Evolutionary conservation across 1,139 yeast species (phyloP), one percentile per base, ranked within the genome.

Genomic region (Yamadazyma blattariae): DNA sequence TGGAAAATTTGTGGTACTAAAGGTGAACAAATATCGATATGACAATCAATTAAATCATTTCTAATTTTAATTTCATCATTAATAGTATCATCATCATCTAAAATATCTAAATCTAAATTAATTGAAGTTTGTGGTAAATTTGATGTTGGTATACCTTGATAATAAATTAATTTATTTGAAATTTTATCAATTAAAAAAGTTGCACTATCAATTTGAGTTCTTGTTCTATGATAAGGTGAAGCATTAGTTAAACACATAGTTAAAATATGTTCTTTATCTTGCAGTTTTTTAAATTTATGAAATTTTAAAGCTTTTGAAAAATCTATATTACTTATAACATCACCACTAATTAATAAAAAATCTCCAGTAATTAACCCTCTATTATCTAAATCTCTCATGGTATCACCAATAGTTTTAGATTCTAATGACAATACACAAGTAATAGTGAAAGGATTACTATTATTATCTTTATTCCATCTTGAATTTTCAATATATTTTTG

Each of bases 1-100:
- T 88, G 95, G 63, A 90, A 92, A 41, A 92, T 80, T 18, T 95
- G 95, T 1, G 97, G 97, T 20, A 94, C 96, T 48, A 84, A 90
- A 2, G 95, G 90, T 7, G 97, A 73, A 59, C 99, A 92, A 41
- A 92, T 88, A 62, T 92, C 98, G 40, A 92, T 88, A 54, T 86
- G 94, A 59, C 98, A 92, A 63, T 92, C 99, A 44, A 94, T 89
- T 46, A 92, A 73, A 59, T 92, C 97, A 56, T 92, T 94, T 54
- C 96, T 76, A 39, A 92, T 69, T 10, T 77, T 75, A 46, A 92
- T 78, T 41, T 85, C 90, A 41, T 84, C 89, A 23, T 60, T 67
- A 29, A 84, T 81, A 41, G 84, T 89, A 23, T 60, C 67, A 29
- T 84, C 81, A 41, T 77, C 83, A 45, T 83, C 89, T 47, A 90